These are phyloP conservation scores for Dittrichia graveolens DNA, from an alignment of 129 eudicot species.

Conservation along the genomic window DNA sequence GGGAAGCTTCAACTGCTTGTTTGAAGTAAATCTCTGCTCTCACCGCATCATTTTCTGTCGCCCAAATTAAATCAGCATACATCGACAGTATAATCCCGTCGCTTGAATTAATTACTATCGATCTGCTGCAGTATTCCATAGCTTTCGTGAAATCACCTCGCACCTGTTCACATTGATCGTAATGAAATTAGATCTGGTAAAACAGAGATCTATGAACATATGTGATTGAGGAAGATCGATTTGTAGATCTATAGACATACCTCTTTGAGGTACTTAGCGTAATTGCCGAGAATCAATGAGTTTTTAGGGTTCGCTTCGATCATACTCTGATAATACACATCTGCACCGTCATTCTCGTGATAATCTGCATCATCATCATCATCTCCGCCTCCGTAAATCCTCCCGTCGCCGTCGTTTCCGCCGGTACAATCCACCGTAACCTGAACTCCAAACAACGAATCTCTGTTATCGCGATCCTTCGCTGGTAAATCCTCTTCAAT, in stretches of 20 bases:
- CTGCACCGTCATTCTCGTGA: slow-evolving; percentile 40
- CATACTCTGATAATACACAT: slow-evolving; percentile 59
- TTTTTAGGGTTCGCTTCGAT: slow-evolving; percentile 59
- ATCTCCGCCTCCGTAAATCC: slow-evolving; percentile 36
- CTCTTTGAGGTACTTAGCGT: slow-evolving; percentile 72
- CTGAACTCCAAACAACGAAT: slow-evolving; percentile 17
- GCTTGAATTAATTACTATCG: slow-evolving; percentile 69
- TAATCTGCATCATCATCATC: slow-evolving; percentile 22
- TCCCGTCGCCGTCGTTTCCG: slow-evolving; percentile 35
- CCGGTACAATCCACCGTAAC: slow-evolving; percentile 20
- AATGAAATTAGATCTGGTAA: neutral
- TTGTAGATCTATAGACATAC: slow-evolving; percentile 13
- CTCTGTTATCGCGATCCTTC: slow-evolving; percentile 30
- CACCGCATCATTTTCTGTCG: slow-evolving; percentile 58
- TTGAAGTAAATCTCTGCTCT: slow-evolving; percentile 71
- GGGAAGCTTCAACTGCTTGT: slow-evolving; percentile 75
- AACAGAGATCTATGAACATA: neutral
- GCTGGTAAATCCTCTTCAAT: slow-evolving; percentile 32
- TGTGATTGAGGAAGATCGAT: too few relatives aligned
- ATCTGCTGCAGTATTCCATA: slow-evolving; percentile 83
- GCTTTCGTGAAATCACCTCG: slow-evolving; percentile 58
- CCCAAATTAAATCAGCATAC: slow-evolving; percentile 79
- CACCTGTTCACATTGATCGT: slow-evolving; percentile 39
- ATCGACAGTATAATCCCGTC: slow-evolving; percentile 68
- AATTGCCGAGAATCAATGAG: slow-evolving; percentile 58